Evolutionary conservation across 495 filamentous ascomycete genomes (phyloP).

Genomic region (Penicillium herquei): DNA sequence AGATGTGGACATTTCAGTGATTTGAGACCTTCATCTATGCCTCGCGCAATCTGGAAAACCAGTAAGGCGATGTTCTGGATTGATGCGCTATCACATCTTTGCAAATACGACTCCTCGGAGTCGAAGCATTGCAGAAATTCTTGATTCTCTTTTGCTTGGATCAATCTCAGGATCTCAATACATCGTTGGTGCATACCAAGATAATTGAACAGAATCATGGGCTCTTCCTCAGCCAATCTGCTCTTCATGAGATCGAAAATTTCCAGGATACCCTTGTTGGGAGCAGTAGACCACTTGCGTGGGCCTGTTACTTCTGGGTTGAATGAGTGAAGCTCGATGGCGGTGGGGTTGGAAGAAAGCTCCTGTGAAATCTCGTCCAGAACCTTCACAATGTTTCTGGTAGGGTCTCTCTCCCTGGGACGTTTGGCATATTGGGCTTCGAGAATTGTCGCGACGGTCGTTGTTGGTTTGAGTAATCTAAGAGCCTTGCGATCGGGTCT

Average conservation of each 20-base stretch:
- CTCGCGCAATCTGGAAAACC: conserved; percentile 25
- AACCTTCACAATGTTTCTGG: conserved; percentile 21
- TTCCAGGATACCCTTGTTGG: conserved; percentile 25
- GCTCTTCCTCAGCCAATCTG: conserved; percentile 30
- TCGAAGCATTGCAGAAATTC: conserved; percentile 31
- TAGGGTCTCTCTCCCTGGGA: conserved; percentile 8
- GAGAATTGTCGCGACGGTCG: conserved; percentile 24
- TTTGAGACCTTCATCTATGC: conserved; percentile 21
- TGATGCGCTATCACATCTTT: conserved; percentile 17
- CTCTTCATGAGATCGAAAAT: conserved; percentile 28
- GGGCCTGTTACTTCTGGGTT: background rate
- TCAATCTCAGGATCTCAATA: conserved; percentile 26
- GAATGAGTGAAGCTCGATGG: conserved; percentile 10
- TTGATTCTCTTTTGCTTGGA: conserved; percentile 25
- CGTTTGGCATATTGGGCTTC: conserved; percentile 16
- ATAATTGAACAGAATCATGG: conserved; percentile 28
- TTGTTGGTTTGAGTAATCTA: conserved; percentile 21
- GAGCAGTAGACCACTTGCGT: conserved; percentile 24
- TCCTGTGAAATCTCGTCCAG: conserved; percentile 26
- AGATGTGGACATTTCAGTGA: conserved; percentile 14
- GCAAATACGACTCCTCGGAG: conserved; percentile 24
- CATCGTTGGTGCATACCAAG: conserved; percentile 34
- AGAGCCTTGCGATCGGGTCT: conserved; percentile 25
- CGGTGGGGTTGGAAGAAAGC: conserved; percentile 10
- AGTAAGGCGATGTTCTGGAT: conserved; percentile 25